Evolutionary conservation across 371 early-diverging fungal species (phyloP).

Genomic region (Haplosporangium sp.): DNA sequence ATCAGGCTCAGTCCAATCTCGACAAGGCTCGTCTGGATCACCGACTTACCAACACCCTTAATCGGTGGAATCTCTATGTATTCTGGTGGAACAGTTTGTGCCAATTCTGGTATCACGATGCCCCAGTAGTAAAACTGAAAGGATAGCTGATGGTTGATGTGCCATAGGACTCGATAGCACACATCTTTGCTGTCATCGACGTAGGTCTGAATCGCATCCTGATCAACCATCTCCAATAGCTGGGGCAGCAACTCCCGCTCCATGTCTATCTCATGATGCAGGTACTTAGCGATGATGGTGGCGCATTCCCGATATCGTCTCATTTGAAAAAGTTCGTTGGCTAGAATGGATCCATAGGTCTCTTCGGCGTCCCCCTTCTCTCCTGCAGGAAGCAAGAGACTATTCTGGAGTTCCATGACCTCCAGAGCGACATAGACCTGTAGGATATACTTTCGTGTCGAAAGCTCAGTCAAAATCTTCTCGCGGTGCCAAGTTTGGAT

Average conservation of each 20-base stretch:
- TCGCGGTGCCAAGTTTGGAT: constrained; percentile 25
- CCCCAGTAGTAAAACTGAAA: constrained; percentile 23
- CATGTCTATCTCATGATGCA: background rate
- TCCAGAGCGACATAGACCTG: constrained; percentile 26
- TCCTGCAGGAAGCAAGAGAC: background rate
- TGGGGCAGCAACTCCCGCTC: constrained; percentile 10
- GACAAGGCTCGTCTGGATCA: constrained; percentile 11
- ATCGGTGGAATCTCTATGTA: constrained; percentile 11
- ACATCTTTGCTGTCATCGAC: constrained; percentile 3
- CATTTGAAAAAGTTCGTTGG: constrained; percentile 16
- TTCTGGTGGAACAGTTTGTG: background rate
- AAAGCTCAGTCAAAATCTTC: constrained; percentile 21
- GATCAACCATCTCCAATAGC: constrained; percentile 8
- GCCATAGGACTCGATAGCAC: constrained; percentile 7
- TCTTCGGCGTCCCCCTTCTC: background rate
- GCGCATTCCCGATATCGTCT: constrained; percentile 29
- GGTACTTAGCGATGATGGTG: constrained; percentile 12
- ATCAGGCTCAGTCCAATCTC: constrained; percentile 14
- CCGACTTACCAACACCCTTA: constrained; percentile 6
- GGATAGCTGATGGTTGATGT: constrained; percentile 22
- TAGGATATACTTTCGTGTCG: constrained; percentile 12
- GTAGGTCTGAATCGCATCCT: background rate
- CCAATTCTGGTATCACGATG: constrained; percentile 4
- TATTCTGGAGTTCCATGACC: constrained; percentile 10
- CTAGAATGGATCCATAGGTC: constrained; percentile 28